Base-by-base conservation (phyloP, 2,329 filamentous ascomycete species). In the Kalmusia sp. region DNA sequence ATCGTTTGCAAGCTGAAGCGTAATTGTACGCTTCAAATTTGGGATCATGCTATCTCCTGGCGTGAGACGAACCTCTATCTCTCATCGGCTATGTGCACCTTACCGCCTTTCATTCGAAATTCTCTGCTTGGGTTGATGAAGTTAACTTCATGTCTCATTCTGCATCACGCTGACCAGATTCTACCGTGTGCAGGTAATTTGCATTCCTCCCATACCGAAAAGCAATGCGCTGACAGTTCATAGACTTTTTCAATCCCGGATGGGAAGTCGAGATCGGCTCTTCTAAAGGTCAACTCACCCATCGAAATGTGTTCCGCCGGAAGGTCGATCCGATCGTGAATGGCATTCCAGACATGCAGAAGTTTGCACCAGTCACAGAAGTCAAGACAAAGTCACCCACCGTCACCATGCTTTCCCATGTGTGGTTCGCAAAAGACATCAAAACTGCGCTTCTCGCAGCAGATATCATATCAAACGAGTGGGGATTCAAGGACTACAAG, bases 311-410 rank as follows among this genome's bases (percentile, higher is more conserved):
- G 7, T 87, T 86, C 75, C 76, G 75, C 40, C 79, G 84, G 46
- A 86, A 86, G 64, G 82, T 88, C 37, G 84, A 87, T 57, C 85
- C 85, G 1, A 84, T 88, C 30, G 84, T 87, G 58, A 88, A 88
- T 62, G 85, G 85, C 45, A 87, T 87, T 58, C 82, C 81, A 43
- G 83, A 87, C 63, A 87, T 86, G 83, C 82, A 84, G 41, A 83
- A 82, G 53, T 87, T 87, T 65, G 72, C 82, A 28, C 85, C 85
- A 0, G 81, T 87, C 17, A 80, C 84, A 40, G 79, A 84, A 49
- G 84, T 87, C 60, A 82, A 82, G 46, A 82, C 84, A 0, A 77
- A 82, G 52, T 78, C 77, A 19, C 85, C 85, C 2, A 88, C 85
- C 0, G 85, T 87, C 2, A 85, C 84, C 22, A 88, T 88, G 85